Percentiles rank a stretch among this genome's conserved stretches.
phyloP scores from a whole-genome alignment of 208 protist species.

The Wallacemonas sp. region DNA sequence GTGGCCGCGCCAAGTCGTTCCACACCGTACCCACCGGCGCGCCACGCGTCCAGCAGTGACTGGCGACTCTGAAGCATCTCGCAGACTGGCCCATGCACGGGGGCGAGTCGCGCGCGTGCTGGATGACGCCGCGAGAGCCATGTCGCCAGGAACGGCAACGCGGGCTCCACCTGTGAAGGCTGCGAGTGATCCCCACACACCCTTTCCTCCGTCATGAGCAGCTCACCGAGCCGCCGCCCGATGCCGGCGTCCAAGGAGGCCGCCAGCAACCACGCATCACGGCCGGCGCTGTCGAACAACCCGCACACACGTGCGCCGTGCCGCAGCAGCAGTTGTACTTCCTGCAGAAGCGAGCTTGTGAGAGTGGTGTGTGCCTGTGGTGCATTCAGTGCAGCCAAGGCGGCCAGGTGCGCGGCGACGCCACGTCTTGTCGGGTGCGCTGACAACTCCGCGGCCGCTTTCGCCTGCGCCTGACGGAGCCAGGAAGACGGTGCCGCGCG shows the following conservation, averaged over 20 bases:
- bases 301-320: conserved; percentile 57
- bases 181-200: neutral
- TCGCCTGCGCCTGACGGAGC: neutral
- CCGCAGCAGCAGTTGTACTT: conserved; percentile 39
- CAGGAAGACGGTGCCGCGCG: neutral
- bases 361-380: neutral
- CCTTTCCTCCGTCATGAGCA: conserved; percentile 6
- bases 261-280: conserved; percentile 76
- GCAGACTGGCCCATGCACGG: neutral
- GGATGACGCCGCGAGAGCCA: neutral
- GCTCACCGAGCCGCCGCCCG: neutral
- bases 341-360: conserved; percentile 1
- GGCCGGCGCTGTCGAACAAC: conserved; percentile 51
- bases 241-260: conserved; percentile 18
- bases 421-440: neutral
- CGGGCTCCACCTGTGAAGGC: neutral
- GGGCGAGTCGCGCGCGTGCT: neutral
- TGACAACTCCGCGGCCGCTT: neutral
- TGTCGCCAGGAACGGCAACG: neutral
- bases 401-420: neutral
- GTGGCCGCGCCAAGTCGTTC: neutral
- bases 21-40: conserved; percentile 12
- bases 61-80: neutral
- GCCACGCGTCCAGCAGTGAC: conserved; percentile 2
- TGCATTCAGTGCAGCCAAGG: neutral